Base-by-base conservation (phyloP, 208 protist genomes). In the Porcisia hertigi region DNA sequence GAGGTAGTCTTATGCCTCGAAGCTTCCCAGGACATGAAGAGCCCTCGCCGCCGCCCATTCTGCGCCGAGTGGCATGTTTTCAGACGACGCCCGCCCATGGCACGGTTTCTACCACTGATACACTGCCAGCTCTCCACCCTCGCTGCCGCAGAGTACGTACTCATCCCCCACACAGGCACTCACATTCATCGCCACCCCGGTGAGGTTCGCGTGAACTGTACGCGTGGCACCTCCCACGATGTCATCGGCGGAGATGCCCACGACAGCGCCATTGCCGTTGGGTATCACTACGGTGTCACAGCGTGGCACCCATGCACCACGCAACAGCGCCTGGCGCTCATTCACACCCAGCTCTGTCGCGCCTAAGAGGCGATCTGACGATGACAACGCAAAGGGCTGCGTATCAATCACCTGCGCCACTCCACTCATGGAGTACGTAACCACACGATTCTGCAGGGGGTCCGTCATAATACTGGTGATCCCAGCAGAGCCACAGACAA, bases 321-420 rank as follows among this genome's bases (percentile, higher is more conserved):
- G 84, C 73, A 87, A 76, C 69, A 92, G 80, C 30, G 64, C 60
- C 11, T 80, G 78, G 11, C 80, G 75, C 12, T 84, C 84, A 69
- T 80, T 84, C 18, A 85, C 67, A 9, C 72, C 71, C 25, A 97
- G 66, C 16, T 81, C 55, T 8, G 79, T 73, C 3, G 76, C 41
- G 3, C 79, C 78, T 45, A 91, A 69, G 9, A 92, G 60, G 34
- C 93, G 87, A 49, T 94, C 88, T 30, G 52, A 81, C 1, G 71
- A 72, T 23, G 55, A 87, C n/a, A 90, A 69, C 3, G 91, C 90
- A 81, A 95, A 97, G 12, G 93, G 93, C 73, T 91, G 78, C 41
- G 82, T 83, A 75, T 97, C 89, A 60, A 92, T 73, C 30, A 91
- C 39, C 30, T 75, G 57, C 34, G 83, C 81, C 7, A 67, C 74